These are phyloP conservation scores for Leonotis leonurus DNA, from an alignment of 257 asterid genomes.

Conservation along the genomic window DNA sequence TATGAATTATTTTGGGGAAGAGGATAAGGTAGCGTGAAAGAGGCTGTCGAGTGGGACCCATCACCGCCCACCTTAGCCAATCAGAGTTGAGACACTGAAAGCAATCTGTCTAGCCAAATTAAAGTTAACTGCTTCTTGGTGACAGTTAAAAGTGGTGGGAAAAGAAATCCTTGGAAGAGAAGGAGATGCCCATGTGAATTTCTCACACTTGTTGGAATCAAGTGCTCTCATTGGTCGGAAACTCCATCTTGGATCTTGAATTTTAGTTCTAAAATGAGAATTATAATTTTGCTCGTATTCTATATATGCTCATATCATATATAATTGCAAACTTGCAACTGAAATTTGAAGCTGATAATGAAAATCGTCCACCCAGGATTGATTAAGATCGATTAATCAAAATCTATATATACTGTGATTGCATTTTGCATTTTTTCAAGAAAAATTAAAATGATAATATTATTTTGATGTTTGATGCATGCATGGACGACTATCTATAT, in stretches of 20 bases:
- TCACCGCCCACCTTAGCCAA: slow-evolving; percentile 49
- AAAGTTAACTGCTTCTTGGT: slow-evolving; percentile 12
- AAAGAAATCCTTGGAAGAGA: neutral
- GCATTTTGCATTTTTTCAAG: too few relatives aligned
- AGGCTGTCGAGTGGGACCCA: slow-evolving; percentile 27
- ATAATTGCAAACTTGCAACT: too few relatives aligned
- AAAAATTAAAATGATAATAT: too few relatives aligned
- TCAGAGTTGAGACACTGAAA: slow-evolving; percentile 28
- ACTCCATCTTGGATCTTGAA: neutral
- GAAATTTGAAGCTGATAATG: too few relatives aligned
- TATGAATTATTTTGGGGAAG: slow-evolving; percentile 22
- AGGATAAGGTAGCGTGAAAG: slow-evolving; percentile 46
- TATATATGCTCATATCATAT: too few relatives aligned
- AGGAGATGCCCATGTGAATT: slow-evolving; percentile 11
- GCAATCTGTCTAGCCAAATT: slow-evolving; percentile 13
- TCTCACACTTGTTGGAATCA: neutral
- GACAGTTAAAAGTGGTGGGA: slow-evolving; percentile 18
- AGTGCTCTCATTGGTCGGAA: slow-evolving; percentile 9
- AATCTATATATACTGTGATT: too few relatives aligned
- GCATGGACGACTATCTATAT: too few relatives aligned
- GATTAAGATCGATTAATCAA: too few relatives aligned
- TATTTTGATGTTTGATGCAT: too few relatives aligned
- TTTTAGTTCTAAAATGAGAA: neutral
- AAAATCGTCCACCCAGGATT: too few relatives aligned
- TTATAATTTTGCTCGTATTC: too few relatives aligned